phyloP scores from a whole-genome alignment of 495 filamentous ascomycete species.

The Xanthoparmelia taractica region DNA sequence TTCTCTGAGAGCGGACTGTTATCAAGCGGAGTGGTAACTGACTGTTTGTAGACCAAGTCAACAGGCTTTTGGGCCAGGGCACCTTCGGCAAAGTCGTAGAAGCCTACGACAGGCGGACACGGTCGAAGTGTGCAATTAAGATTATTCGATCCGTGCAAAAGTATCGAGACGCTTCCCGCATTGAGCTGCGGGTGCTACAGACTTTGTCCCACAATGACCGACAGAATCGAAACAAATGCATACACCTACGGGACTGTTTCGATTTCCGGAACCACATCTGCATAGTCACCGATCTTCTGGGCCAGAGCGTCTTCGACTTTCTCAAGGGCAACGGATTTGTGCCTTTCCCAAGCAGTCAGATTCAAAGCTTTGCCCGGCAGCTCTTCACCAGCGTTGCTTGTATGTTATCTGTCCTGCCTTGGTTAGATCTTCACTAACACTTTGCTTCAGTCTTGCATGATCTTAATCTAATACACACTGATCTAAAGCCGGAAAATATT shows the following conservation, averaged over 20 bases:
- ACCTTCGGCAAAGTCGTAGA: conserved; percentile 98
- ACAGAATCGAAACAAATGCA: conserved; percentile 90
- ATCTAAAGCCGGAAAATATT: conserved; percentile 97
- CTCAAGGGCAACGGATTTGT: conserved; percentile 90
- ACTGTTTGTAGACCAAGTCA: conserved; percentile 62
- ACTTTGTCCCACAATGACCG: conserved; percentile 86
- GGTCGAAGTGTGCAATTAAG: conserved; percentile 83
- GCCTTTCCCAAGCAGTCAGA: conserved; percentile 98
- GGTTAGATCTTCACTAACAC: conserved; percentile 28
- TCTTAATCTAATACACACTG: conserved; percentile 95
- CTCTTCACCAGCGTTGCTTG: conserved; percentile 97
- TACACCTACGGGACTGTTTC: conserved; percentile 94
- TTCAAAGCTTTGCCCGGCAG: conserved; percentile 92
- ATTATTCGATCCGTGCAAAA: conserved; percentile 98
- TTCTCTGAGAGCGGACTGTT: neutral
- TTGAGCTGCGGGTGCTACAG: conserved; percentile 86
- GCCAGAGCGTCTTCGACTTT: conserved; percentile 97
- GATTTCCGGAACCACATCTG: conserved; percentile 97
- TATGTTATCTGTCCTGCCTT: conserved; percentile 43
- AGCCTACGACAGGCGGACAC: conserved; percentile 67
- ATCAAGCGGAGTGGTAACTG: conserved; percentile 28
- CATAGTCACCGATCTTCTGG: conserved; percentile 94
- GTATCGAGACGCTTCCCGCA: conserved; percentile 93
- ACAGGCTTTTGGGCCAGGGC: conserved; percentile 84
- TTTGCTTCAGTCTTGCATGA: conserved; percentile 74